Percentiles rank a stretch among this genome's conserved stretches.
These are phyloP conservation scores for Abelmoschus esculentus DNA, from an alignment of 345 rosid genomes.

Conservation along the genomic window DNA sequence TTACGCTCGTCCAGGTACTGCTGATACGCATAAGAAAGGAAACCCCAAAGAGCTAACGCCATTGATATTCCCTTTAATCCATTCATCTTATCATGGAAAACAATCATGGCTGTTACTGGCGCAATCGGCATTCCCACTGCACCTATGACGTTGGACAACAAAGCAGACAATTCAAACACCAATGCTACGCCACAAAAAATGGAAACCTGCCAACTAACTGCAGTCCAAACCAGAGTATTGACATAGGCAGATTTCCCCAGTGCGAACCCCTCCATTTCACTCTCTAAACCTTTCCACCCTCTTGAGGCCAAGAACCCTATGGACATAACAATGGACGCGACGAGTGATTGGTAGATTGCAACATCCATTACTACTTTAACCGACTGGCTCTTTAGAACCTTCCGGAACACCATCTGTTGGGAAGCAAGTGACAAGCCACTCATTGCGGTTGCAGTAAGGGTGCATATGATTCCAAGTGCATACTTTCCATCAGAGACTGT, in stretches of 20 bases:
- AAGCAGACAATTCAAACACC: conserved; percentile 53
- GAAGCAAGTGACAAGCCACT: conserved; percentile 33
- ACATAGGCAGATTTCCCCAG: conserved; percentile 29
- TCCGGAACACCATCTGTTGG: conserved; percentile 32
- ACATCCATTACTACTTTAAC: conserved; percentile 28
- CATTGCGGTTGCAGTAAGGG: conserved; percentile 35
- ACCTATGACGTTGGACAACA: conserved; percentile 42
- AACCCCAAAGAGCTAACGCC: conserved; percentile 54
- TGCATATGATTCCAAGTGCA: conserved; percentile 36
- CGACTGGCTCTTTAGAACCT: conserved; percentile 26
- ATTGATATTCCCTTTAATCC: conserved; percentile 45
- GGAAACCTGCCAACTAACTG: conserved; percentile 36
- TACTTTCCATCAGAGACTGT: conserved; percentile 21
- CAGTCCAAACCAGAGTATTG: conserved; percentile 26
- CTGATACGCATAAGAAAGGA: conserved; percentile 49
- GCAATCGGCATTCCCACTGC: conserved; percentile 48
- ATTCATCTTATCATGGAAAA: conserved; percentile 45
- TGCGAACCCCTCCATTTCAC: conserved; percentile 28
- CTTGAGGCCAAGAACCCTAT: conserved; percentile 35
- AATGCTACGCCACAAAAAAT: conserved; percentile 39
- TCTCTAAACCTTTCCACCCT: conserved; percentile 26
- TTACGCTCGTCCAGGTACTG: conserved; percentile 35
- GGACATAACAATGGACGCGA: conserved; percentile 16
- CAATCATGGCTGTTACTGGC: conserved; percentile 46
- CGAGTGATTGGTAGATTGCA: conserved; percentile 23